These are phyloP conservation scores for Aspergillus ostianus DNA, from an alignment of 495 filamentous ascomycete species.

Conservation along the genomic window DNA sequence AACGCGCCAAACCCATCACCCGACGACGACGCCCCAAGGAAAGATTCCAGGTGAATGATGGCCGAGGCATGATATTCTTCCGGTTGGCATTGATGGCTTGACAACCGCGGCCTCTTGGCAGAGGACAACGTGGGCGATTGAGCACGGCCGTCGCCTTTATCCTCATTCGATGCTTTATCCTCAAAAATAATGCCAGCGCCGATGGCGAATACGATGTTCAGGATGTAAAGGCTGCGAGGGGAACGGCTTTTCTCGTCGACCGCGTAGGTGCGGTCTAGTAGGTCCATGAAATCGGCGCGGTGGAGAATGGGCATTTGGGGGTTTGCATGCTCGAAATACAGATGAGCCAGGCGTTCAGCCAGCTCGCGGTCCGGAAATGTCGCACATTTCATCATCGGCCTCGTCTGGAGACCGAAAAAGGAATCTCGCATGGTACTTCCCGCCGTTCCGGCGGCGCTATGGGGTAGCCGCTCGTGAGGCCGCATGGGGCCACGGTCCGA, in stretches of 20 bases:
- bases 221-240: conserved; percentile 80
- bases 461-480: conserved; percentile 46
- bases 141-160: conserved; percentile 30
- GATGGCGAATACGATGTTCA: conserved; percentile 98
- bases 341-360: conserved; percentile 66
- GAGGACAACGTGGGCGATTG: conserved; percentile 34
- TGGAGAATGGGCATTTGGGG: conserved; percentile 93
- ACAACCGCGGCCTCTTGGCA: conserved; percentile 50
- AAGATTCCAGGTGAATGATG: conserved; percentile 85
- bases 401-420: conserved; percentile 91
- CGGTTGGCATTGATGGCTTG: conserved; percentile 73
- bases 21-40: conserved; percentile 65
- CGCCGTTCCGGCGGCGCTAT: conserved; percentile 46
- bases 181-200: conserved; percentile 90
- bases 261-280: conserved; percentile 77
- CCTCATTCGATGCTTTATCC: conserved; percentile 49
- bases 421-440: conserved; percentile 86
- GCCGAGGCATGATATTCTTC: conserved; percentile 96
- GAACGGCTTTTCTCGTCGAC: conserved; percentile 66
- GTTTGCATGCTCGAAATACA: conserved; percentile 96
- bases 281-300: conserved; percentile 77
- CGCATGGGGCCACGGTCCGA: conserved; percentile 59
- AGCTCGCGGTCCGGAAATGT: conserved; percentile 77
- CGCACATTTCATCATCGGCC: conserved; percentile 80
- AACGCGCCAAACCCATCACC: conserved; percentile 71